Conservation (phyloP, 768 basidiomycete genomes). For the Suillus luteus region DNA sequence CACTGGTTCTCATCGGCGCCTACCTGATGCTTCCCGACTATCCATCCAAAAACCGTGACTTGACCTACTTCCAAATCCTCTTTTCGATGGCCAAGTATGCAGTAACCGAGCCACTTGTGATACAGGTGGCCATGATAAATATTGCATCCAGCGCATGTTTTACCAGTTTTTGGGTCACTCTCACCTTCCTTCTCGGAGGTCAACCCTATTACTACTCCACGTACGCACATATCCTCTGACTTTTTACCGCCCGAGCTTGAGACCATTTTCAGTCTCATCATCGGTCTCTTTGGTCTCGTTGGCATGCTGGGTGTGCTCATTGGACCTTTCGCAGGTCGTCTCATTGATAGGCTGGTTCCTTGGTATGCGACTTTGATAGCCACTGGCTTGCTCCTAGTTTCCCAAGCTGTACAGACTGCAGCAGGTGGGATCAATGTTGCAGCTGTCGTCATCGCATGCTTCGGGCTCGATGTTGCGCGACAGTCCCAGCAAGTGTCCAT, state of each 20-base stretch:
- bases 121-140: slow-evolving; percentile 67
- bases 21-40: slow-evolving; percentile 81
- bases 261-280: slow-evolving; percentile 42
- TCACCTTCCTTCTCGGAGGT: slow-evolving; percentile 81
- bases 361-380: slow-evolving; percentile 76
- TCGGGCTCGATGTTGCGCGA: slow-evolving; percentile 74
- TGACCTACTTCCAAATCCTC: slow-evolving; percentile 70
- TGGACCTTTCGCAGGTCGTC: slow-evolving; percentile 68
- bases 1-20: slow-evolving; percentile 53
- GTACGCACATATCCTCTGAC: slow-evolving; percentile 33
- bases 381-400: slow-evolving; percentile 46
- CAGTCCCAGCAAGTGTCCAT: slow-evolving; percentile 74
- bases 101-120: slow-evolving; percentile 75
- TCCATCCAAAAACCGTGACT: slow-evolving; percentile 66
- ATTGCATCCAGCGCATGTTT: slow-evolving; percentile 61
- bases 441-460: slow-evolving; percentile 67
- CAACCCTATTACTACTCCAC: slow-evolving; percentile 76
- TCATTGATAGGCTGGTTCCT: slow-evolving; percentile 70
- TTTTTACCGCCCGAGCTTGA: slow-evolving; percentile 1
- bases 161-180: slow-evolving; percentile 67
- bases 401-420: slow-evolving; percentile 65
- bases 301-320: slow-evolving; percentile 71
- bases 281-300: slow-evolving; percentile 75
- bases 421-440: slow-evolving; percentile 71
- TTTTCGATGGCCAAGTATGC: slow-evolving; percentile 77